These are phyloP conservation scores for Tylopilus plumbeoviolaceoides DNA, from an alignment of 768 basidiomycete species.

Conservation along the genomic window DNA sequence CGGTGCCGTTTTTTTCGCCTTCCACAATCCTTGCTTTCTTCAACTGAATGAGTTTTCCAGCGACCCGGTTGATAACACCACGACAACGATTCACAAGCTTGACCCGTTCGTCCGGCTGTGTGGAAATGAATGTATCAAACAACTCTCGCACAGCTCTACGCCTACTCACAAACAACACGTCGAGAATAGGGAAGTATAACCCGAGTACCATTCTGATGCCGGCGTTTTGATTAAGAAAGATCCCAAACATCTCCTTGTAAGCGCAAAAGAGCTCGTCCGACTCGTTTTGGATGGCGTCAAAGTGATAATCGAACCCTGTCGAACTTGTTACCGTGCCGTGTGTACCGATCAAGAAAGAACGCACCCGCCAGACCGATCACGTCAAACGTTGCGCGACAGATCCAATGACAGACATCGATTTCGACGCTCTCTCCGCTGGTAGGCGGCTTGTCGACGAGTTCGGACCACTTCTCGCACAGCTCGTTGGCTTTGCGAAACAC, in stretches of 20 bases:
- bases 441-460: slow-evolving; percentile 36
- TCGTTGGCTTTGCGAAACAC: slow-evolving; percentile 66
- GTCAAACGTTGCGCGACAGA: slow-evolving; percentile 83
- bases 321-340: background rate
- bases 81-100: slow-evolving; percentile 54
- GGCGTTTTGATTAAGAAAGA: slow-evolving; percentile 56
- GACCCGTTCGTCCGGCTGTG: slow-evolving; percentile 51
- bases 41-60: slow-evolving; percentile 71
- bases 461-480: slow-evolving; percentile 58
- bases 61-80: slow-evolving; percentile 60
- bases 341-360: slow-evolving; percentile 8
- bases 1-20: slow-evolving; percentile 46
- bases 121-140: slow-evolving; percentile 1
- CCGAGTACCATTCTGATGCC: slow-evolving; percentile 43
- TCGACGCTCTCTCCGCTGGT: slow-evolving; percentile 22
- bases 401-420: slow-evolving; percentile 77
- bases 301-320: slow-evolving; percentile 80
- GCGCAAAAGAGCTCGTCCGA: slow-evolving; percentile 74
- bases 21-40: slow-evolving; percentile 74
- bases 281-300: slow-evolving; percentile 78
- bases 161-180: slow-evolving; percentile 51
- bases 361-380: slow-evolving; percentile 86
- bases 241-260: slow-evolving; percentile 82
- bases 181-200: slow-evolving; percentile 57
- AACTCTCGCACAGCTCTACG: background rate